phyloP scores from a whole-genome alignment of 441 rosid genomes.

The Mallotus japonicus region DNA sequence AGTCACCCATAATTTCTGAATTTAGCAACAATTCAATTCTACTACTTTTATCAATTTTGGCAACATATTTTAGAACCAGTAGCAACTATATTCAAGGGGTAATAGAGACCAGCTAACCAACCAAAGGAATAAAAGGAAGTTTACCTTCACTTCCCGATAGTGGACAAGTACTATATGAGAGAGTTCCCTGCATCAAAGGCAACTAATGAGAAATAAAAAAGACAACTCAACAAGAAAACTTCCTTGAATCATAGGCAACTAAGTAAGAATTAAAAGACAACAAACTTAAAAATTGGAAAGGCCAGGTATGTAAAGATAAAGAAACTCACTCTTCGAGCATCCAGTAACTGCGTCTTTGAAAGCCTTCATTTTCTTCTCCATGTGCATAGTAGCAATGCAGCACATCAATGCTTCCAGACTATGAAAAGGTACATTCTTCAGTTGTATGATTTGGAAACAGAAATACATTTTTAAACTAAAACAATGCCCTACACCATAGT shows the following conservation, averaged over 20 bases:
- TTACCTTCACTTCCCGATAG: constrained; percentile 83
- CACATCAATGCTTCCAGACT: constrained; percentile 31
- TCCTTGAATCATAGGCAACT: constrained; percentile 45
- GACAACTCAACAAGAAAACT: constrained; percentile 37
- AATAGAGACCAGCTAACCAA: not conserved
- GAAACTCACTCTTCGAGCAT: constrained; percentile 31
- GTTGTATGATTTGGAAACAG: not conserved
- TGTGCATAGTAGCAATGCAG: constrained; percentile 34
- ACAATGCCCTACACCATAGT: not conserved
- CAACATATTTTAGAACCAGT: not conserved
- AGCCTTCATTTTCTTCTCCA: constrained; percentile 28
- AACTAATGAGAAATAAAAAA: not conserved
- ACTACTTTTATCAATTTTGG: not conserved
- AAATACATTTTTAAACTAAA: constrained; percentile 4
- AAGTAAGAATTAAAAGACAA: not conserved
- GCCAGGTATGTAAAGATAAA: not conserved
- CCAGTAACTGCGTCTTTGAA: constrained; percentile 34
- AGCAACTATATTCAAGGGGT: not conserved
- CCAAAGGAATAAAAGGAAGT: constrained; percentile 14
- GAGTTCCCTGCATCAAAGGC: constrained; percentile 57
- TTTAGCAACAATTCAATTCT: not conserved
- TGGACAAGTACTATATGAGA: constrained; percentile 87
- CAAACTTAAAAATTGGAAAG: no score
- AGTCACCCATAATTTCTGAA: not conserved
- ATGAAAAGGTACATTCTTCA: not conserved